Base-by-base conservation (phyloP, 768 basidiomycete genomes). In the Chalciporus chontae region DNA sequence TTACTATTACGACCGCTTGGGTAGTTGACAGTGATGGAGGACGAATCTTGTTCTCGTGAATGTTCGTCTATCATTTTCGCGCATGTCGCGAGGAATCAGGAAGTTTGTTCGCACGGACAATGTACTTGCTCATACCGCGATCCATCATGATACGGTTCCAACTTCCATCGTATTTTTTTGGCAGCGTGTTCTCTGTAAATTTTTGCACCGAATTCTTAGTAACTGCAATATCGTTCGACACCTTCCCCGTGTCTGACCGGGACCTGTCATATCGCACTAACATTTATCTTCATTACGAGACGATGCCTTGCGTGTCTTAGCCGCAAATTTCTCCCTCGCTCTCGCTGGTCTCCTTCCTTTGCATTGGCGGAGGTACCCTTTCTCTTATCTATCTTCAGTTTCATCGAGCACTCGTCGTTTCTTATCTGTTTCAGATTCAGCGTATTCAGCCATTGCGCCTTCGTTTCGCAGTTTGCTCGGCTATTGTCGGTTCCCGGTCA, bases 51-150 rank as follows among this genome's bases (percentile, higher is more conserved):
- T 7, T 2, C 10, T 13, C 2, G 5, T 31, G 10, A 31, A 3
- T 8, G 9, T 29, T 29, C 27, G 27, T 29, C 13, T 10, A 31
- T 31, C 29, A 31, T 31, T 31, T 31, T 31, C 29, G 29, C 29
- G 13, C 29, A 31, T 36, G 34, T n/a, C 5, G 15, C n/a, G 5
- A 3, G 9, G 15, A 53, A 57, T 50, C 36, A 13, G 55, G 41
- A 48, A 49, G 40, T 47, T 53, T 15, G 62, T 47, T 60, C 34
- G 3, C 34, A 36, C 34, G 34, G 8, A n/a, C 34, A 36, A 15
- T 36, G 34, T n/a, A n/a, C n/a, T n/a, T n/a, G n/a, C n/a, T n/a
- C n/a, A n/a, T n/a, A n/a, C n/a, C n/a, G n/a, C n/a, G n/a, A n/a
- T n/a, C n/a, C n/a, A 29, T 10, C 27, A 29, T 29, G 27, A 29